These are phyloP conservation scores for Epichloe uncinata DNA, from an alignment of 2,329 filamentous ascomycete species.

Conservation along the genomic window DNA sequence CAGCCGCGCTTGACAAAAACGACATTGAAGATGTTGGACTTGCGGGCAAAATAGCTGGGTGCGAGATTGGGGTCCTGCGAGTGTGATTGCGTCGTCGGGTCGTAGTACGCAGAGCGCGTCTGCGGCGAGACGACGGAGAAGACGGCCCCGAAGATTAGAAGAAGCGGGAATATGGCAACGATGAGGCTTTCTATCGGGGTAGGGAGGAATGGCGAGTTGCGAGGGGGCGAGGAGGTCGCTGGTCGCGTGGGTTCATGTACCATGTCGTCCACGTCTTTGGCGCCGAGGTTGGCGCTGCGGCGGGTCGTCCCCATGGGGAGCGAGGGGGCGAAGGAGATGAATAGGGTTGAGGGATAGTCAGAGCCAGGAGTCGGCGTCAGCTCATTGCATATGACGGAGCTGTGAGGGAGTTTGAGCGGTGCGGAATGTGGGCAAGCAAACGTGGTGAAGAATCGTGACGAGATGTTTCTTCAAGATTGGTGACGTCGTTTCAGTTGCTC, in stretches of 20 bases:
- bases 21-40: slow-evolving; percentile 83
- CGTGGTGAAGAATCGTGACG: too few species aligned
- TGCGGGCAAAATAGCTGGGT: slow-evolving; percentile 84
- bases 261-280: not conserved
- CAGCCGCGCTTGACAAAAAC: slow-evolving; percentile 93
- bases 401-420: too few species aligned
- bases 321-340: not conserved
- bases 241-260: not conserved
- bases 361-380: not conserved
- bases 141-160: slow-evolving; percentile 68
- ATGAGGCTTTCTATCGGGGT: slow-evolving; percentile 53
- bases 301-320: slow-evolving; percentile 16
- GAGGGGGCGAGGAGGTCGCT: slow-evolving; percentile 9
- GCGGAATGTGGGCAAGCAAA: too few species aligned
- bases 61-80: slow-evolving; percentile 36
- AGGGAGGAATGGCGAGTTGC: slow-evolving; percentile 49
- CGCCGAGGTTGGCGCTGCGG: slow-evolving; percentile 9
- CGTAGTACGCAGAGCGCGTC: slow-evolving; percentile 51
- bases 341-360: not conserved
- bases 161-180: slow-evolving; percentile 59
- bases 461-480: not conserved
- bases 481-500: not conserved
- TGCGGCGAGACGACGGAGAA: slow-evolving; percentile 68
- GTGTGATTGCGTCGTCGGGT: slow-evolving; percentile 49
- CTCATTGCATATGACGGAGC: not conserved